A percentile compares a stretch with the other conserved stretches of the same genome.
phyloP scores from a whole-genome alignment of 805 yeast species.

The Ogataea ramenticola region DNA sequence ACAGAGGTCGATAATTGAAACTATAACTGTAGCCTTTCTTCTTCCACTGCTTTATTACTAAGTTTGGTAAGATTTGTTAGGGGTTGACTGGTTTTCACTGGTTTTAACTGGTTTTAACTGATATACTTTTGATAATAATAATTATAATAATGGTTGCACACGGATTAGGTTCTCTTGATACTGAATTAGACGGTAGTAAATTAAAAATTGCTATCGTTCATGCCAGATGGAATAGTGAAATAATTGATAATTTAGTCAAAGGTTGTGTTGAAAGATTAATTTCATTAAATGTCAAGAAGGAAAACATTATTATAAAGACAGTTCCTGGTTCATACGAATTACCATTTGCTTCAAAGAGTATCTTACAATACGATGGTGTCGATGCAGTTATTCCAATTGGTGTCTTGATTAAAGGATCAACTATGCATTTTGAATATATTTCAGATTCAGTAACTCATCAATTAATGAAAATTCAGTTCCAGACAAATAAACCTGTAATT shows the following conservation, averaged over 20 bases:
- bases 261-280: conserved; percentile 63
- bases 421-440: conserved; percentile 97
- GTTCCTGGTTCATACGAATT: conserved; percentile 96
- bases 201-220: conserved; percentile 82
- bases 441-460: conserved; percentile 84
- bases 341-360: conserved; percentile 67
- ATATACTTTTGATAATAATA: too few species aligned
- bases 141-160: background rate
- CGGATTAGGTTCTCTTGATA: conserved; percentile 40
- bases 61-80: too few species aligned
- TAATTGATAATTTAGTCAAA: conserved; percentile 70
- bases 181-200: conserved; percentile 42
- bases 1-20: too few species aligned
- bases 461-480: conserved; percentile 74
- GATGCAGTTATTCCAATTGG: conserved; percentile 95
- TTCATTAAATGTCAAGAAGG: conserved; percentile 63
- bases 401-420: conserved; percentile 88
- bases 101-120: too few species aligned
- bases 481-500: conserved; percentile 69
- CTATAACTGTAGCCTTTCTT: too few species aligned
- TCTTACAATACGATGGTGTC: conserved; percentile 36
- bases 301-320: conserved; percentile 71
- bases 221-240: conserved; percentile 87
- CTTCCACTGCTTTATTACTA: too few species aligned
- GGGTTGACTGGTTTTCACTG: too few species aligned